These are phyloP conservation scores for Brettanomyces custersianus DNA, from an alignment of 805 yeast genomes.

Conservation along the genomic window DNA sequence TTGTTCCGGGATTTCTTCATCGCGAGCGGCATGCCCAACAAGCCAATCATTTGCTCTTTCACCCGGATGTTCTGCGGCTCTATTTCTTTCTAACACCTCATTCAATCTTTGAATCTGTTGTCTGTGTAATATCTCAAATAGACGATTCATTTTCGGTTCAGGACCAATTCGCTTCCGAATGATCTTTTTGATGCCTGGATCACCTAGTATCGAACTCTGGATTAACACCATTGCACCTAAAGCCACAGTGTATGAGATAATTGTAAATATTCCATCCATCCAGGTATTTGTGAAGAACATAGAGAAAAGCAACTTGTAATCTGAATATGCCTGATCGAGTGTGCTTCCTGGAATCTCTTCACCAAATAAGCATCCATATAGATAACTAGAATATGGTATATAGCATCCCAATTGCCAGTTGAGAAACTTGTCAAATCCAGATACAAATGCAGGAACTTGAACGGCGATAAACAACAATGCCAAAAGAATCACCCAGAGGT, in stretches of 20 bases:
- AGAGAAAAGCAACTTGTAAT: background rate
- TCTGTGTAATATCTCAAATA: constrained; percentile 2
- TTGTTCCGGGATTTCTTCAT: too few species aligned
- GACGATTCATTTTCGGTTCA: constrained; percentile 29
- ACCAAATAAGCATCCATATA: constrained; percentile 10
- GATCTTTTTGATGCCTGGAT: constrained; percentile 57
- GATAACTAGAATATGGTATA: constrained; percentile 30
- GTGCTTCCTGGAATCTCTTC: constrained; percentile 1
- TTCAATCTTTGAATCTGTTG: background rate
- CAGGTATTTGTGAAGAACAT: constrained; percentile 5
- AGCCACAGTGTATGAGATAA: constrained; percentile 15
- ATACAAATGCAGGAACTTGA: constrained; percentile 51
- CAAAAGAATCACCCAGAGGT: constrained; percentile 4
- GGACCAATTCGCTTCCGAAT: constrained; percentile 52
- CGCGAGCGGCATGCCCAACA: too few species aligned
- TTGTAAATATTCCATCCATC: constrained; percentile 10
- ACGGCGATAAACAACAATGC: constrained; percentile 18
- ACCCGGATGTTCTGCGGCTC: too few species aligned
- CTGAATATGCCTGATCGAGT: constrained; percentile 3
- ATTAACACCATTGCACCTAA: constrained; percentile 15
- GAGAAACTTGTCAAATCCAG: constrained; percentile 40
- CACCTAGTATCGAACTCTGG: constrained; percentile 65
- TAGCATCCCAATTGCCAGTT: constrained; percentile 50
- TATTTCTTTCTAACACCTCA: background rate
- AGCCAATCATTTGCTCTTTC: too few species aligned